These are phyloP conservation scores for Begonia masoniana DNA, from an alignment of 306 rosid species.

Conservation along the genomic window DNA sequence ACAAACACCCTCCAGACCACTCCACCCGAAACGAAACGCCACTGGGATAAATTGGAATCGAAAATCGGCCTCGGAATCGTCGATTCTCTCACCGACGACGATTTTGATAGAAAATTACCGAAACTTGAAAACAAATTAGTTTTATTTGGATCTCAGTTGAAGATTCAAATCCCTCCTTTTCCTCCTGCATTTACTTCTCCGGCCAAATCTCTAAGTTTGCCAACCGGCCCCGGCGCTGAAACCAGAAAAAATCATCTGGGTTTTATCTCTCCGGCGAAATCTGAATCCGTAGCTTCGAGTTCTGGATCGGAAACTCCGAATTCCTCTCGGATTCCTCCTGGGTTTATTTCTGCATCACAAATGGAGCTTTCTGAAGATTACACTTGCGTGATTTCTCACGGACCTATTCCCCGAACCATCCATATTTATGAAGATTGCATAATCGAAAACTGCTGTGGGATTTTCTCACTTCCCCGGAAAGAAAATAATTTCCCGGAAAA, in stretches of 20 bases:
- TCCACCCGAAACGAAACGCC: slow-evolving; percentile 32
- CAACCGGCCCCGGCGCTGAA: slow-evolving; percentile 20
- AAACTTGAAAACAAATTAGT: slow-evolving; percentile 41
- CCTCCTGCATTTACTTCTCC: slow-evolving; percentile 10
- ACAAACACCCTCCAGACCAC: slow-evolving; percentile 30
- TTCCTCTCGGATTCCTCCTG: slow-evolving; percentile 25
- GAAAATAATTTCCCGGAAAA: neutral
- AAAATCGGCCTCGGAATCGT: slow-evolving; percentile 74
- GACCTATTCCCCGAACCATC: slow-evolving; percentile 70
- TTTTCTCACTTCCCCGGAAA: slow-evolving; percentile 17
- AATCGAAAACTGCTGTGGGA: slow-evolving; percentile 45
- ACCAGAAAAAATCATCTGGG: slow-evolving; percentile 27
- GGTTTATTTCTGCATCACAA: slow-evolving; percentile 49
- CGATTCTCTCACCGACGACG: slow-evolving; percentile 51
- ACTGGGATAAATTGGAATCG: slow-evolving; percentile 40
- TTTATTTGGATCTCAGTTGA: slow-evolving; percentile 72
- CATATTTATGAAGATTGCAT: slow-evolving; percentile 69
- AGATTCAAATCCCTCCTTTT: slow-evolving; percentile 55
- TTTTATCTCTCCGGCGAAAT: slow-evolving; percentile 25
- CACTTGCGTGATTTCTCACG: slow-evolving; percentile 66
- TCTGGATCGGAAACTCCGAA: slow-evolving; percentile 16
- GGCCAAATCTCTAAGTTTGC: slow-evolving; percentile 23
- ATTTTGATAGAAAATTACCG: slow-evolving; percentile 18
- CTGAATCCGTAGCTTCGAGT: slow-evolving; percentile 15
- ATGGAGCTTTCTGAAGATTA: slow-evolving; percentile 88